These are phyloP conservation scores for Diplogelasinospora grovesii DNA, from an alignment of 495 filamentous ascomycete species.

Conservation along the genomic window DNA sequence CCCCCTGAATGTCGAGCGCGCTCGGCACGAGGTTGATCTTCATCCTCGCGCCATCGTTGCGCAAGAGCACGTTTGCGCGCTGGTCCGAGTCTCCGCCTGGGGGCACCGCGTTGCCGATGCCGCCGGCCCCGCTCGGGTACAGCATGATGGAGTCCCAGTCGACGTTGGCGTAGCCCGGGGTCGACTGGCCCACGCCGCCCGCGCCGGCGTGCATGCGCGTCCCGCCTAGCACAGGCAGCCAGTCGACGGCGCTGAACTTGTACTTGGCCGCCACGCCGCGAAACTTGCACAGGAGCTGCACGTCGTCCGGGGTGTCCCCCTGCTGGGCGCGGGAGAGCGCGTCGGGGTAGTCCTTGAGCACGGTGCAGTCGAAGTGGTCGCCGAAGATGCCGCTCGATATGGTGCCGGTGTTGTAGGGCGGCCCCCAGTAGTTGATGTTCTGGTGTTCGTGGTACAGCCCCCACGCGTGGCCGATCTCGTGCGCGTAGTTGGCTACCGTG, in stretches of 20 bases:
- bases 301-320: not conserved
- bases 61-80: no score
- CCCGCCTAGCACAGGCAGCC: slow-evolving; percentile 4
- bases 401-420: not conserved
- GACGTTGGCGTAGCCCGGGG: not conserved
- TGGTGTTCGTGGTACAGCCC: slow-evolving; percentile 15
- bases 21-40: no score
- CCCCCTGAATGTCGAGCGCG: no score
- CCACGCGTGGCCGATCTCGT: slow-evolving; percentile 17
- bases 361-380: not conserved
- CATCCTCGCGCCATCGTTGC: no score
- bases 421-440: slow-evolving; percentile 8
- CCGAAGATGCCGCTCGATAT: not conserved
- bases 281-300: slow-evolving; percentile 1
- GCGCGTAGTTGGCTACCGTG: slow-evolving; percentile 9
- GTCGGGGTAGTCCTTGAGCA: slow-evolving; percentile 6
- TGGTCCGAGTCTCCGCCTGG: not conserved
- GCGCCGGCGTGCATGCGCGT: not conserved
- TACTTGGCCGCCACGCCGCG: not conserved
- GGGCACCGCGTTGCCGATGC: not conserved
- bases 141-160: slow-evolving; percentile 18
- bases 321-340: not conserved
- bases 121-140: slow-evolving; percentile 7
- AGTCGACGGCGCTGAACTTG: slow-evolving; percentile 5
- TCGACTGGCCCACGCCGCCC: no score